These are phyloP conservation scores for Nicotiana tomentosiformis DNA, from an alignment of 257 asterid genomes.

Conservation along the genomic window DNA sequence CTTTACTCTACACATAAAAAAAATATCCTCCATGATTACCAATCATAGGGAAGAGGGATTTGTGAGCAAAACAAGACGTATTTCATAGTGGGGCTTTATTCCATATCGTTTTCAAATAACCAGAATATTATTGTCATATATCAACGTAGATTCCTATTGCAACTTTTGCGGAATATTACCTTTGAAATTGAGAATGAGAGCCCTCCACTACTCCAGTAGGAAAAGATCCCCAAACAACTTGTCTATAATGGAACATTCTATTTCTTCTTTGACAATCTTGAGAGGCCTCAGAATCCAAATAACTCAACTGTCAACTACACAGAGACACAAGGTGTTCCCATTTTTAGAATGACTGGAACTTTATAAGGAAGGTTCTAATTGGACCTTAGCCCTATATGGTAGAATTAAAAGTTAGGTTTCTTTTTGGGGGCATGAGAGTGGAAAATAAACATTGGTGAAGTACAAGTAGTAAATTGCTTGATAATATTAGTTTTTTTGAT, in stretches of 20 bases:
- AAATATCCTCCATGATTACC: constrained; percentile 10
- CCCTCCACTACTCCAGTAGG: constrained; percentile 27
- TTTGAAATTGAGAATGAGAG: constrained; percentile 10
- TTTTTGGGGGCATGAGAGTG: no score
- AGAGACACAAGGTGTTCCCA: no score
- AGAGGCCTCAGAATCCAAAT: not conserved
- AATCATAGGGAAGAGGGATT: constrained; percentile 13
- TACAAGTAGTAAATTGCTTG: no score
- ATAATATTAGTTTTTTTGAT: no score
- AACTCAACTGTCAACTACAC: not conserved
- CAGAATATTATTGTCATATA: not conserved
- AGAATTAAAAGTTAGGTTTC: no score
- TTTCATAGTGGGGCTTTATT: constrained; percentile 5
- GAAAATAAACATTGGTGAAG: no score
- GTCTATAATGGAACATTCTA: not conserved
- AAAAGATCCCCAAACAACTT: constrained; percentile 6
- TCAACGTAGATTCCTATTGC: constrained; percentile 27
- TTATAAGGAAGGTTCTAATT: no score
- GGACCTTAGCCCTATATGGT: no score
- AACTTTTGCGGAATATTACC: constrained; percentile 23
- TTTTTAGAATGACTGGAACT: not conserved
- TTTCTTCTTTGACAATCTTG: not conserved
- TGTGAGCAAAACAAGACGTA: not conserved
- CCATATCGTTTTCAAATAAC: constrained; percentile 18
- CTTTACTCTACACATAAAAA: no score